Evolutionary conservation across 208 protist species (phyloP).

Genomic region (Leishmania arabica): DNA sequence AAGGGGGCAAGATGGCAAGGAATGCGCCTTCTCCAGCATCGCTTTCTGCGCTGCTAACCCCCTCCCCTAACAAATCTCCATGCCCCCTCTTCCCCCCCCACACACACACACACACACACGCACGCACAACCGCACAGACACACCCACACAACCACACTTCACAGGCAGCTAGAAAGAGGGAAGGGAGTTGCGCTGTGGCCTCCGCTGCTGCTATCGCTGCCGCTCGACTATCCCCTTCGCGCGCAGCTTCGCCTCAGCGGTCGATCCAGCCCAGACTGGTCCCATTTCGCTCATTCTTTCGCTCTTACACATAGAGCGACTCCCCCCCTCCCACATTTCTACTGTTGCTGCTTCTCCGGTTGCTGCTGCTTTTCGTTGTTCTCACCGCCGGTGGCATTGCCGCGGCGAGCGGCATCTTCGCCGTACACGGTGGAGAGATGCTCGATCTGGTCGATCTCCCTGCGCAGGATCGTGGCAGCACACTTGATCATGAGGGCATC

Average conservation of each 20-base stretch:
- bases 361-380: slow-evolving; percentile 30
- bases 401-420: slow-evolving; percentile 28
- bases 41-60: not conserved
- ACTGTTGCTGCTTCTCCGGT: slow-evolving; percentile 19
- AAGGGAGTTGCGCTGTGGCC: not conserved
- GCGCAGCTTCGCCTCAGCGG: not conserved
- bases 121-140: not conserved
- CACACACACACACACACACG: not conserved
- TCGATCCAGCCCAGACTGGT: slow-evolving; percentile 1
- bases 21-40: not conserved
- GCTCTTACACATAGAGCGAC: slow-evolving; percentile 3
- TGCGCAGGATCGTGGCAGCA: slow-evolving; percentile 50
- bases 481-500: slow-evolving; percentile 90
- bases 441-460: slow-evolving; percentile 64
- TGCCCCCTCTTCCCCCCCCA: not conserved
- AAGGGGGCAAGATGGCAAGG: not conserved
- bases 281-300: not conserved
- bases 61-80: not conserved
- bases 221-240: not conserved
- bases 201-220: not conserved
- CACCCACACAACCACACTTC: not conserved
- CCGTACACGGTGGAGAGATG: slow-evolving; percentile 43
- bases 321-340: slow-evolving; percentile 1
- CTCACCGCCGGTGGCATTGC: slow-evolving; percentile 14
- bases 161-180: not conserved